phyloP scores from a whole-genome alignment of 441 rosid species.

The Jatropha multifida region DNA sequence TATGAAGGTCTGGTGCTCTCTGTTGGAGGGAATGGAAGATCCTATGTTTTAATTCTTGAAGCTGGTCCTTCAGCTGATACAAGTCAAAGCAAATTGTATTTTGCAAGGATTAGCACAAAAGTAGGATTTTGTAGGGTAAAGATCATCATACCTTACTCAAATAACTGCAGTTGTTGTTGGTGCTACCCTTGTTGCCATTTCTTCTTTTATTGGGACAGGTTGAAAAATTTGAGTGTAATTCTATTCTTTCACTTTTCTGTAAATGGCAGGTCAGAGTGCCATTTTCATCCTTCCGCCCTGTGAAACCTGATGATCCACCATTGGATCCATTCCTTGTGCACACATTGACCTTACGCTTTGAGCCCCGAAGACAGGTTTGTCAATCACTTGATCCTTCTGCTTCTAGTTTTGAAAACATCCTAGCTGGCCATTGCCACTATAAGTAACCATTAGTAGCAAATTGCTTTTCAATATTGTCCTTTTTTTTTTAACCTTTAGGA shows the following conservation, averaged over 20 bases:
- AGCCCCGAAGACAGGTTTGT: slow-evolving; percentile 91
- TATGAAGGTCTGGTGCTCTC: slow-evolving; percentile 91
- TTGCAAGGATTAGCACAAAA: slow-evolving; percentile 86
- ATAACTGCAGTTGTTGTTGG: background rate
- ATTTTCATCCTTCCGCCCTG: slow-evolving; percentile 91
- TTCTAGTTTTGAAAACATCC: background rate
- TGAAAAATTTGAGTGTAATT: slow-evolving; percentile 8
- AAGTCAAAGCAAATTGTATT: slow-evolving; percentile 82
- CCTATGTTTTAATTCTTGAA: slow-evolving; percentile 88
- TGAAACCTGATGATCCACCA: slow-evolving; percentile 93
- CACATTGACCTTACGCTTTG: slow-evolving; percentile 88
- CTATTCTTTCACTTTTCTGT: slow-evolving; percentile 4
- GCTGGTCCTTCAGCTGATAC: slow-evolving; percentile 92
- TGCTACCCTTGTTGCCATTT: slow-evolving; percentile 1
- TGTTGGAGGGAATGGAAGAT: slow-evolving; percentile 96
- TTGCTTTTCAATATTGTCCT: too few relatives aligned
- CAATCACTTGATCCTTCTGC: background rate
- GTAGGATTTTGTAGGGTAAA: slow-evolving; percentile 89
- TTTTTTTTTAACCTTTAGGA: too few relatives aligned
- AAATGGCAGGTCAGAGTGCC: slow-evolving; percentile 84
- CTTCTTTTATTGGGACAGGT: background rate
- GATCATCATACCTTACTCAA: slow-evolving; percentile 13
- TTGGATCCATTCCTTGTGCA: slow-evolving; percentile 92
- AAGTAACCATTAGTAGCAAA: background rate
- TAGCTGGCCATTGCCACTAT: background rate